Evolutionary conservation across 805 yeast genomes (phyloP).

Genomic region (Blastobotrys peoriensis): DNA sequence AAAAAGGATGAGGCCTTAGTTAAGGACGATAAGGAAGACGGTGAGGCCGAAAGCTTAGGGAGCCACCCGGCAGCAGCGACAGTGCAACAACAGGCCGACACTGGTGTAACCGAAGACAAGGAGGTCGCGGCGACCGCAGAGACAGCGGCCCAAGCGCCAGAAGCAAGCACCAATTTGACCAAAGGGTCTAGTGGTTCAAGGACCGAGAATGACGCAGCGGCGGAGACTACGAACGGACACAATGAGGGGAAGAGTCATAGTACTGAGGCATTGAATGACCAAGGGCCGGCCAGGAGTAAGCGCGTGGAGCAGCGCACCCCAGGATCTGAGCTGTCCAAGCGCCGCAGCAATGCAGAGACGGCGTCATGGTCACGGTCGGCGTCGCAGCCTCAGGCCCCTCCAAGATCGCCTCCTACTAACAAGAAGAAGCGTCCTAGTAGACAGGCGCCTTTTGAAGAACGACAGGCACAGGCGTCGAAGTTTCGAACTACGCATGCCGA

Average conservation of each 20-base stretch:
- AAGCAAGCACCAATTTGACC: not conserved
- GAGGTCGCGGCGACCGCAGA: not conserved
- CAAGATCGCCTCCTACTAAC: slow-evolving; percentile 9
- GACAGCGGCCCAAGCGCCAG: slow-evolving; percentile 1
- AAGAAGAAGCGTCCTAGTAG: slow-evolving; percentile 19
- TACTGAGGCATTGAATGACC: not conserved
- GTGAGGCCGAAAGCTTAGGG: not conserved
- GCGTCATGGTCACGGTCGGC: not conserved
- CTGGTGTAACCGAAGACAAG: not conserved
- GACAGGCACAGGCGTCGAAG: slow-evolving; percentile 12
- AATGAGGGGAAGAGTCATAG: not conserved
- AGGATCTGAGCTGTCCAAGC: not conserved
- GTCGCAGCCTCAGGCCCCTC: not conserved
- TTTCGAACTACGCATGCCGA: slow-evolving; percentile 14
- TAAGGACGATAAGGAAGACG: not conserved
- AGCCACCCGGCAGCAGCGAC: no score
- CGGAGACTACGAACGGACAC: not conserved
- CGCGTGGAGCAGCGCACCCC: not conserved
- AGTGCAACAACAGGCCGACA: not conserved
- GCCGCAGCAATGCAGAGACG: slow-evolving; percentile 2
- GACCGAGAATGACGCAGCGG: not conserved
- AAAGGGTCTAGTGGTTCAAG: not conserved
- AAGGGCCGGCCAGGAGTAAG: not conserved
- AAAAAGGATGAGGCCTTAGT: slow-evolving; percentile 1
- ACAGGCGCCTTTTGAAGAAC: slow-evolving; percentile 10